Base-by-base conservation (phyloP, 1,284 basidiomycete species). In the Sanghuangporus sanghuang region DNA sequence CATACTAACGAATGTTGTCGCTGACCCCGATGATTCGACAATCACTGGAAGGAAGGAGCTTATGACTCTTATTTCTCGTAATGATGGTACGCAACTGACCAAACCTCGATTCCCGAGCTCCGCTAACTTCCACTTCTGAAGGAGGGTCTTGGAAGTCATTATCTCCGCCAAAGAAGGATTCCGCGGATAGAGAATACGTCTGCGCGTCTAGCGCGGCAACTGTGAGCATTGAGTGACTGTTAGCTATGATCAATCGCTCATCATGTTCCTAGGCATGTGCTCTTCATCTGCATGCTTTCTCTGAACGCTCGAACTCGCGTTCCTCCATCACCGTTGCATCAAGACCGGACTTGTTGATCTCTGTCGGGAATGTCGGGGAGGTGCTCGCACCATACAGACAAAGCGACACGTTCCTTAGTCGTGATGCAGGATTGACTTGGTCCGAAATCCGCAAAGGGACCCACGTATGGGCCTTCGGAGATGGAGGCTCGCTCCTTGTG, bases 391-490 rank as follows among this genome's bases (percentile, higher is more conserved):
- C 86, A 0, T 99, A 99, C 76, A 83, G 80, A 3, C 91, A 98
- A 52, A 89, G 89, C 67, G 96, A 98, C 75, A 97, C 95, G 0
- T 98, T 98, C 86, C 82, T 98, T 44, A 95, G 93, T 52, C 91
- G 96, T 2, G 95, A 99, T 71, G 97, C 89, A 5, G 97, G 96
- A 6, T 97, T 97, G 76, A 95, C 92, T 0, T 99, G 96, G 96
- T 88, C 97, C 72, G 96, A 99, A 77, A 91, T 99, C 2, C 94
- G 95, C 79, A 98, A 99, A 74, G 96, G 96, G 69, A 95, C 96
- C 0, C 92, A 98, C 73, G 82, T 97, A 59, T 99, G 95, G 95
- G 95, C 97, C 72, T 98, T 95, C 71, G 96, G 96, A 48, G 96
- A 99, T 76, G 96, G 94, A 1, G 96, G 97, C 6, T 94, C 94